phyloP scores from a whole-genome alignment of 1,284 basidiomycete species.

The Serendipita sp. region DNA sequence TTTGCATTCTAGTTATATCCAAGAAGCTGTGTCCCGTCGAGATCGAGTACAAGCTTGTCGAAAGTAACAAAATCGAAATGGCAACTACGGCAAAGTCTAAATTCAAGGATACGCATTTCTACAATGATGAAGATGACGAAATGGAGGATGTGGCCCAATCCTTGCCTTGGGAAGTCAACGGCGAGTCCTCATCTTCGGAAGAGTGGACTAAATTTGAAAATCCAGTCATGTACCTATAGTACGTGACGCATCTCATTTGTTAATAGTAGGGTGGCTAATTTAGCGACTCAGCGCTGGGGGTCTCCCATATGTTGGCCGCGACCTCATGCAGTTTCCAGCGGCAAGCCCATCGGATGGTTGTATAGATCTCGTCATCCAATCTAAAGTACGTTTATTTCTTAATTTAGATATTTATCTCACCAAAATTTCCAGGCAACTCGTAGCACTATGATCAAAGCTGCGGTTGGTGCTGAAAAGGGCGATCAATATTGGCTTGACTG shows the following conservation, averaged over 20 bases:
- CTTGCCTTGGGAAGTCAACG: conserved; percentile 30
- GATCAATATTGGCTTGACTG: conserved; percentile 50
- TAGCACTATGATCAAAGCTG: conserved; percentile 38
- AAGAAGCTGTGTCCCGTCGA: conserved; percentile 56
- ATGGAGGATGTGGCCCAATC: conserved; percentile 11
- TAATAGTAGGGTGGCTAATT: not conserved
- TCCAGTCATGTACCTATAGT: conserved; percentile 57
- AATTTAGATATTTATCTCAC: not conserved
- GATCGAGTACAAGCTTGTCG: conserved; percentile 55
- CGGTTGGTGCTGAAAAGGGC: conserved; percentile 59
- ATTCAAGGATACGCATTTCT: conserved; percentile 1
- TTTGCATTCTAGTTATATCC: conserved; percentile 35
- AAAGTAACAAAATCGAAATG: conserved; percentile 65
- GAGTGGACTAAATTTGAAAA: conserved; percentile 61
- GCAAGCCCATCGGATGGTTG: conserved; percentile 65
- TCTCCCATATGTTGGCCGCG: conserved; percentile 32
- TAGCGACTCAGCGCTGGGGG: conserved; percentile 25
- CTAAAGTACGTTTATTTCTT: conserved; percentile 30
- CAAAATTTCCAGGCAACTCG: conserved; percentile 35
- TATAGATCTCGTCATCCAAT: conserved; percentile 66
- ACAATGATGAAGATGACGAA: conserved; percentile 13
- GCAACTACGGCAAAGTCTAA: conserved; percentile 17
- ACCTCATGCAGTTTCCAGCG: conserved; percentile 79
- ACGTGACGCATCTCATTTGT: conserved; percentile 27
- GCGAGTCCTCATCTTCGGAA: conserved; percentile 26